A percentile compares a stretch with the other conserved stretches of the same genome.
Evolutionary conservation across 371 early-diverging fungal genomes (phyloP).

Genomic region (Lichtheimia ramosa): DNA sequence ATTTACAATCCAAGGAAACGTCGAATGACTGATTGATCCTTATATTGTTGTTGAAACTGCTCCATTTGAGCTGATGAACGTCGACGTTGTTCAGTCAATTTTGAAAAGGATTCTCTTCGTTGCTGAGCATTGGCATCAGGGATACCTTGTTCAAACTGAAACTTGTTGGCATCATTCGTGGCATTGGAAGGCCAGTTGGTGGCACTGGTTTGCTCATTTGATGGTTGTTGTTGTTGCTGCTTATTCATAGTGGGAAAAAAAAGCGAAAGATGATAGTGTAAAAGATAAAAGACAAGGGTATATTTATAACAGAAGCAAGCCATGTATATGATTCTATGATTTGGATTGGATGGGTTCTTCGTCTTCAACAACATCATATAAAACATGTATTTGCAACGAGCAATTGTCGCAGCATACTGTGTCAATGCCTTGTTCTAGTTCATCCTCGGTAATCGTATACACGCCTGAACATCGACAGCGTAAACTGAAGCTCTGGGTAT

Average conservation of each 20-base stretch:
- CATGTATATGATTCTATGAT: too few relatives aligned
- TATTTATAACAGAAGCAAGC: too few relatives aligned
- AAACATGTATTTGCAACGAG: constrained; percentile 51
- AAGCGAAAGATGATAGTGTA: too few relatives aligned
- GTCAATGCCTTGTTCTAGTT: constrained; percentile 50
- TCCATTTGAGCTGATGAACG: neutral
- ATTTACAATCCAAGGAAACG: too few relatives aligned
- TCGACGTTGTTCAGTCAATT: neutral
- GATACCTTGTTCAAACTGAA: too few relatives aligned
- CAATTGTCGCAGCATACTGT: constrained; percentile 53
- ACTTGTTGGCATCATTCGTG: neutral
- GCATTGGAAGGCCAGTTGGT: neutral
- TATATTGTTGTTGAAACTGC: neutral
- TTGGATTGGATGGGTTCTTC: neutral
- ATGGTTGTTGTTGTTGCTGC: neutral
- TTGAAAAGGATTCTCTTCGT: neutral
- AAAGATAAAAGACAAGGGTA: too few relatives aligned
- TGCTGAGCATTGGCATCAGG: too few relatives aligned
- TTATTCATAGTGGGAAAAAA: too few relatives aligned
- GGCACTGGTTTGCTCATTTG: neutral
- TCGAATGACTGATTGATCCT: too few relatives aligned
- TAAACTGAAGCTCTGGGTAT: constrained; percentile 21
- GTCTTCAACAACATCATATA: constrained; percentile 54
- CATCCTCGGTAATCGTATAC: constrained; percentile 51
- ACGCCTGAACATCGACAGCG: constrained; percentile 58